phyloP scores from a whole-genome alignment of 148 eudicot species.

The Rhododendron mucronatum region DNA sequence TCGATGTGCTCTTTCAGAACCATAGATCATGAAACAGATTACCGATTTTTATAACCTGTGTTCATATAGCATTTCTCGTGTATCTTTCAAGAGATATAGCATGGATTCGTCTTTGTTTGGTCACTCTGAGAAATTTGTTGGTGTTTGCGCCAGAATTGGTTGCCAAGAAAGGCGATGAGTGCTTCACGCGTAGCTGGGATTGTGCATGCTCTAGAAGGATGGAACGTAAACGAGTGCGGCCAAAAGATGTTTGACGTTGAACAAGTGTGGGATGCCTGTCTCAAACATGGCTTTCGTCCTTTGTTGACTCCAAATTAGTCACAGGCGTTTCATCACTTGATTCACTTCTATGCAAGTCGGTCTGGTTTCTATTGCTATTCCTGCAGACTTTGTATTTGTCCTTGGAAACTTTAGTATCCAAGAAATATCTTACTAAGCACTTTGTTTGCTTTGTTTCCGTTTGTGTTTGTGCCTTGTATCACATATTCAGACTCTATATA shows the following conservation, averaged over 20 bases:
- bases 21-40: background rate
- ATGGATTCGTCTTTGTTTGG: background rate
- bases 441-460: background rate
- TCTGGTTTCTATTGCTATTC: background rate
- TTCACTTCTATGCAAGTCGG: background rate
- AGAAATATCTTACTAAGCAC: background rate
- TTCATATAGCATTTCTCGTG: background rate
- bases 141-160: slow-evolving; percentile 39
- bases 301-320: background rate
- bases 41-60: background rate
- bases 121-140: background rate
- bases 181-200: slow-evolving; percentile 54
- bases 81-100: background rate
- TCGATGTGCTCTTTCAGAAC: background rate
- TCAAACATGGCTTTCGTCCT: slow-evolving; percentile 48
- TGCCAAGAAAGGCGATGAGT: slow-evolving; percentile 62
- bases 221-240: slow-evolving; percentile 47
- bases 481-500: background rate
- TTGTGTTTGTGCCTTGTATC: background rate
- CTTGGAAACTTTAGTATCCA: background rate
- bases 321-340: background rate
- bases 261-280: slow-evolving; percentile 43
- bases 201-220: slow-evolving; percentile 51
- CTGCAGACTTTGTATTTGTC: background rate
- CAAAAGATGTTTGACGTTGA: slow-evolving; percentile 26